Conservation (phyloP, 192 early-diverging fungal genomes). For the Backusella tuberculispora region DNA sequence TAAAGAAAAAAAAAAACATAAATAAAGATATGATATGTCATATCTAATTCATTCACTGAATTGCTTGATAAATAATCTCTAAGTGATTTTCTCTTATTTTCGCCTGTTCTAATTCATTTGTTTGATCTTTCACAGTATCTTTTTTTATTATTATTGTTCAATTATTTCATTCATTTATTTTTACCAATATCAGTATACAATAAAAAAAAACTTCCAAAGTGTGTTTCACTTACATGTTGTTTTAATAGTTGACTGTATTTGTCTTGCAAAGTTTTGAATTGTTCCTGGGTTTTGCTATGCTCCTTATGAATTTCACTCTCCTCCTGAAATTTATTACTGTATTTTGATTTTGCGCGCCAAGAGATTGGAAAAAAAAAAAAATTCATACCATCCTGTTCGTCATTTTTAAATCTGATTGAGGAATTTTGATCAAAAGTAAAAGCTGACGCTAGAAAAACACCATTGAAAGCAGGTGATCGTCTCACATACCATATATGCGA, state of each 20-base stretch:
- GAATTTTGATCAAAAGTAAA: no score
- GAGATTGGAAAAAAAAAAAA: no score
- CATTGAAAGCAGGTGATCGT: no score
- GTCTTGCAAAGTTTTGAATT: slow-evolving; percentile 8
- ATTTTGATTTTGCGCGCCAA: no score
- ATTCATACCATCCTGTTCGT: no score
- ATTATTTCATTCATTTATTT: background rate
- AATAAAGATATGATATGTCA: background rate
- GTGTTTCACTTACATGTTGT: slow-evolving; percentile 5
- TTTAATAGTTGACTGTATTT: background rate
- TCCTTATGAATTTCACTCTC: slow-evolving; percentile 4
- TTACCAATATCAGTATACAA: background rate
- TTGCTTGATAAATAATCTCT: background rate
- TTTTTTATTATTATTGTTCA: background rate
- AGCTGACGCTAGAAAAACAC: no score
- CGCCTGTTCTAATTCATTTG: slow-evolving; percentile 11
- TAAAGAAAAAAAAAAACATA: background rate
- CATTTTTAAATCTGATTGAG: no score
- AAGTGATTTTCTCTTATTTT: slow-evolving; percentile 17
- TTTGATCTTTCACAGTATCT: background rate
- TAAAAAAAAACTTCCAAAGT: background rate
- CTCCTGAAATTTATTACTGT: slow-evolving; percentile 18
- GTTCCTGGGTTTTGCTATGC: slow-evolving; percentile 7
- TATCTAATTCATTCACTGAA: background rate
- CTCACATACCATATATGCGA: no score